phyloP scores from a whole-genome alignment of 305 asterid genomes.

The Solanum aculeatissimum region DNA sequence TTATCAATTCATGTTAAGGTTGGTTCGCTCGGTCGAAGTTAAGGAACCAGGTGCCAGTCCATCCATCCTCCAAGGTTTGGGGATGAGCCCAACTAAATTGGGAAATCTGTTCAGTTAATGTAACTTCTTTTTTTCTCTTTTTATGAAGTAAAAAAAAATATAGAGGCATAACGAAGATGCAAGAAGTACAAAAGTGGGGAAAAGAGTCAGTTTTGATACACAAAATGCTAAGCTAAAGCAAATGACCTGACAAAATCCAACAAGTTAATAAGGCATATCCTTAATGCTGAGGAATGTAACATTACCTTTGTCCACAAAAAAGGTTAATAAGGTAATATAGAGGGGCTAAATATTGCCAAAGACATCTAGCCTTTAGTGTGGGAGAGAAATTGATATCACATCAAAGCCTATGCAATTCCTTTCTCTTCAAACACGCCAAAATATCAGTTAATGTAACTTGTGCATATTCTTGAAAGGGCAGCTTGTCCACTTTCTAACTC shows the following conservation, averaged over 20 bases:
- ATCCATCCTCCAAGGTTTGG: neutral
- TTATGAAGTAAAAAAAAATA: neutral
- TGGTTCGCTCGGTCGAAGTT: neutral
- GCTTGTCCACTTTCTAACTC: neutral
- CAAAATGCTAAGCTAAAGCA: neutral
- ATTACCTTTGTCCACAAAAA: too few species aligned
- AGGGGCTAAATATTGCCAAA: neutral
- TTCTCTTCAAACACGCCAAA: neutral
- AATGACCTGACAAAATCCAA: neutral
- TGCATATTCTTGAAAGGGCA: neutral
- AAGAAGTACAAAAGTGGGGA: neutral
- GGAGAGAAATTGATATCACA: neutral
- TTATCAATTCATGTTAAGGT: neutral
- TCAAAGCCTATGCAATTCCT: neutral
- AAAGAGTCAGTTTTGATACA: neutral
- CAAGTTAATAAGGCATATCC: neutral
- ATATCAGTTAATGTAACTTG: neutral
- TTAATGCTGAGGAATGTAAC: too few species aligned
- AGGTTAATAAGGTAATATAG: neutral
- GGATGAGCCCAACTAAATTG: neutral
- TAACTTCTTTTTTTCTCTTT: neutral
- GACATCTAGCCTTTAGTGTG: neutral
- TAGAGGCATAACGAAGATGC: neutral
- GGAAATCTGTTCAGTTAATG: neutral
- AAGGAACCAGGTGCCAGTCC: neutral